These are phyloP conservation scores for Rhynchospora tenuis DNA, from an alignment of 176 grass and related monocot species.

Conservation along the genomic window DNA sequence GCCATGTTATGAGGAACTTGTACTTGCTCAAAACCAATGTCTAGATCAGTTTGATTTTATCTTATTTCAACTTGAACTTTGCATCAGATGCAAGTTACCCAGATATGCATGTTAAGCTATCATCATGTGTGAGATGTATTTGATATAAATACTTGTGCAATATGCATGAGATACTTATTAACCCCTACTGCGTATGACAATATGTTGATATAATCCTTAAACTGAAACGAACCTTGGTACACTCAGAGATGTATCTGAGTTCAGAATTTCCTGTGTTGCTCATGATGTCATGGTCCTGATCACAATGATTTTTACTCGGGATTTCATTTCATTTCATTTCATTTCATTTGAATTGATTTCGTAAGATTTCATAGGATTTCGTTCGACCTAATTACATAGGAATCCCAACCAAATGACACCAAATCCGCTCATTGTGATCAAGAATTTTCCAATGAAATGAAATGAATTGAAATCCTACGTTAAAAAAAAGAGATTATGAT, in stretches of 20 bases:
- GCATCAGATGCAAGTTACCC: neutral
- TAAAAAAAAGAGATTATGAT: too few species aligned
- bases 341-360: too few species aligned
- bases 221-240: neutral
- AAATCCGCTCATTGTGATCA: too few species aligned
- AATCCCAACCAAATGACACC: too few species aligned
- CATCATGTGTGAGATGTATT: neutral
- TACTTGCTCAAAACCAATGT: neutral
- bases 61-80: neutral
- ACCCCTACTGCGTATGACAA: neutral
- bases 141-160: neutral
- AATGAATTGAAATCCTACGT: too few species aligned
- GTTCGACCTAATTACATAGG: too few species aligned
- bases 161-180: neutral
- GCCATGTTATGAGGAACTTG: neutral
- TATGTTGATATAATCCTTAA: neutral
- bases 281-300: too few species aligned
- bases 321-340: too few species aligned
- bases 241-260: neutral
- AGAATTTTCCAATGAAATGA: too few species aligned
- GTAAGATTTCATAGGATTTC: too few species aligned
- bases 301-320: too few species aligned
- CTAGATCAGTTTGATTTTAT: neutral
- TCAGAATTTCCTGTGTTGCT: too few species aligned
- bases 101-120: neutral